Conservation (phyloP, 169 alveolate genomes). For the Besnoitia besnoiti region DNA sequence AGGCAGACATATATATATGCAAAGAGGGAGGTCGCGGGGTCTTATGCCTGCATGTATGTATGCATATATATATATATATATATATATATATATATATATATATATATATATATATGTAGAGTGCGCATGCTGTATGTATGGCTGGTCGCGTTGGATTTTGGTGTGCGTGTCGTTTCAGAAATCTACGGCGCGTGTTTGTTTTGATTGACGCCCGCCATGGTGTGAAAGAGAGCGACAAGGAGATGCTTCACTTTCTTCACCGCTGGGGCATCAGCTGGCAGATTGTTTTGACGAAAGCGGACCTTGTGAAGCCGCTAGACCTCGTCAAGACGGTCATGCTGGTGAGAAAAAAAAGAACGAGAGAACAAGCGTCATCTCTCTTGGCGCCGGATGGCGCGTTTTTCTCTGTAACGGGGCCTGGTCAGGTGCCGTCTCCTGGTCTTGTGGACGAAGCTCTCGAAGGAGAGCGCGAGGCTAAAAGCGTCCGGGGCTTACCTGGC, state of each 20-base stretch:
- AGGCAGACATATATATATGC: too few relatives aligned
- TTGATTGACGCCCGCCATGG: conserved; percentile 65
- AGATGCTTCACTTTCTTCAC: conserved; percentile 57
- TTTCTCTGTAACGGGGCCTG: too few relatives aligned
- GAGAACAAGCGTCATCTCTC: too few relatives aligned
- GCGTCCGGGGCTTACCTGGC: too few relatives aligned
- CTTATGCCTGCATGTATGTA: background rate
- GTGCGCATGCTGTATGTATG: background rate
- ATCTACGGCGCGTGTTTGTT: conserved; percentile 61
- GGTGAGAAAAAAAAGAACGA: conserved; percentile 42
- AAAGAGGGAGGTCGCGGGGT: too few relatives aligned
- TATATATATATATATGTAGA: background rate
- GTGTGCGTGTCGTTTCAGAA: too few relatives aligned
- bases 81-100: background rate
- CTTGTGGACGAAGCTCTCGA: too few relatives aligned
- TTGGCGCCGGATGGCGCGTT: too few relatives aligned
- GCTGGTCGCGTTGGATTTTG: background rate
- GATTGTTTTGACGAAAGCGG: conserved; percentile 70
- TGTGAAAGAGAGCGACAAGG: conserved; percentile 57
- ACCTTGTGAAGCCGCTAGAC: conserved; percentile 50
- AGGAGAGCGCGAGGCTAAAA: too few relatives aligned
- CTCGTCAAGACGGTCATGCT: conserved; percentile 53
- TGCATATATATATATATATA: background rate
- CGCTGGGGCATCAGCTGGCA: conserved; percentile 61
- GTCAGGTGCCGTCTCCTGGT: too few relatives aligned